Base-by-base conservation (phyloP, 192 early-diverging fungal species). In the Backusella tarrabulga region DNA sequence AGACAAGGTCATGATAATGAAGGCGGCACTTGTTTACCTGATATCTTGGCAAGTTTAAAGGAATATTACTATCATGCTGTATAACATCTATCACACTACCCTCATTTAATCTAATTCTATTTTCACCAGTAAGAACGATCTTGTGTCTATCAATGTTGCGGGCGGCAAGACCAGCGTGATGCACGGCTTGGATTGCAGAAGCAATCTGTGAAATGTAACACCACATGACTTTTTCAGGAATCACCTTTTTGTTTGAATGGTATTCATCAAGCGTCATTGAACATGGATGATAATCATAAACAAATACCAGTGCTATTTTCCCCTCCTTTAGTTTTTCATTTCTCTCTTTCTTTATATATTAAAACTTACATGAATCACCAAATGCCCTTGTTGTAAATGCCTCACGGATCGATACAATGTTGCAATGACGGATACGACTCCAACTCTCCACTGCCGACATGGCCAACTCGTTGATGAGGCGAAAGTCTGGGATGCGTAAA, bases 351-450 rank as follows among this genome's bases (percentile, higher is more conserved):
- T 14, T 17, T 34, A 52, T 34, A 34, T 17, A 32, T 19, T 29
- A 32, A 36, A 12, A 79, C 85, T 81, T 81, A 94, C 93, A 96
- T 66, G 93, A 89, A 79, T 99, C 97, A 17, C 95, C 96, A 90
- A 99, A 99, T 2, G 95, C 95, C 52, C 92, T 94, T 6, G 96
- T 99, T 1, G 97, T 96, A 78, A 99, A 99, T 29, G 94, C 98
- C 83, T 99, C 97, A 17, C 93, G 87, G 29, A 99, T 87, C 34
- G 92, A 94, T 7, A 95, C 95, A 68, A 99, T 85, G 72, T 91
- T 93, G 12, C 96, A 88, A 79, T 95, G 94, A 44, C 90, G 85
- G 19, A 99, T 88, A 63, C 89, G 76, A 54, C 91, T 86, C 98
- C 98, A 99, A 36, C 68, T 86, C 63, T 99, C 97, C 26, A 98